Base-by-base conservation (phyloP, 2,329 filamentous ascomycete species). In the Pezicula neosporulosa region DNA sequence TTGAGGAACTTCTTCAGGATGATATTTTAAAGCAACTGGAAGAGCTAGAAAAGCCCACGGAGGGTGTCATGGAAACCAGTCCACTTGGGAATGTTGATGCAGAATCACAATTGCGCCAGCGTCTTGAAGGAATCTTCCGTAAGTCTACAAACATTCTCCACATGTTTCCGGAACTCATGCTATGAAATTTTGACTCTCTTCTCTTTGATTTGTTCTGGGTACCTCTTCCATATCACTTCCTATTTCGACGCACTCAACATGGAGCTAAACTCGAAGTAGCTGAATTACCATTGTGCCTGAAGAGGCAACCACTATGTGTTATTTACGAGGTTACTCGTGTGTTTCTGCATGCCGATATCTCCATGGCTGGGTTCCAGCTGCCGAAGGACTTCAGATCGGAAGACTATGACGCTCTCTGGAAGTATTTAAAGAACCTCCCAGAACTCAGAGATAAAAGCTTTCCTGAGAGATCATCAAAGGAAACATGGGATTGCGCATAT, bases 341-440 rank as follows among this genome's bases (percentile, higher is more conserved):
- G 9, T 66, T 62, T 24, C 48, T 64, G 4, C 56, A 64, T 35
- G 47, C 54, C 8, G 56, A 51, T n/a, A 56, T 61, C 15, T 42
- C 65, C 2, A 43, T 66, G 13, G 35, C 27, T 9, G 47, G 56
- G 1, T 54, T 61, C 16, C 43, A 54, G 15, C 48, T 58, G 33
- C 47, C 49, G 15, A 33, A 39, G 2, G n/a, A 43, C 4, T 18
- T 49, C 4, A 39, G 44, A 0, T 80, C 77, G 72, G 58, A 66
- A 1, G 67, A 77, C 36, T 78, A 81, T 42, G 55, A 58, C 1
- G 63, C 47, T 0, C 64, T 85, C 4, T 75, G 77, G 65, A 55
- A 56, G 0, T 64, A 62, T 9, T 63, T 85, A 2, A 61, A 60
- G 1, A 51, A 56, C 0, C 68, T 78, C 7, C 63, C 66, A 0